Evolutionary conservation across 164 flowering plant genomes (phyloP).

Genomic region (Pachysandra terminalis): DNA sequence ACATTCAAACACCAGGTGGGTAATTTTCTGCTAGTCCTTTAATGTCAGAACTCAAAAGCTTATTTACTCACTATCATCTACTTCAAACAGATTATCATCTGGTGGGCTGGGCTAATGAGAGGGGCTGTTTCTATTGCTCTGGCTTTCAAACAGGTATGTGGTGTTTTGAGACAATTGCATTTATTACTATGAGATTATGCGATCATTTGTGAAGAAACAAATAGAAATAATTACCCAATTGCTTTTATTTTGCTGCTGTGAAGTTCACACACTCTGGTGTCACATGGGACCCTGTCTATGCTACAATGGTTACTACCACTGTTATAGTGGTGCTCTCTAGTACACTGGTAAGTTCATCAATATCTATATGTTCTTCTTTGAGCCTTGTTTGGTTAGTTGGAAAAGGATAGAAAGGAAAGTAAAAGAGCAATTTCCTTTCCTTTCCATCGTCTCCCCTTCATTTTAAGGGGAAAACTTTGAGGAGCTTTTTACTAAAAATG

Average conservation of each 20-base stretch:
- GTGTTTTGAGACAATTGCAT: not conserved
- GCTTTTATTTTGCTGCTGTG: slow-evolving; percentile 7
- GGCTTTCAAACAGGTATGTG: slow-evolving; percentile 74
- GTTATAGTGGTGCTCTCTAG: slow-evolving; percentile 73
- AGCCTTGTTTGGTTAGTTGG: too few relatives aligned
- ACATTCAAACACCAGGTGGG: slow-evolving; percentile 68
- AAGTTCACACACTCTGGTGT: slow-evolving; percentile 81
- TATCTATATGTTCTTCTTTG: not conserved
- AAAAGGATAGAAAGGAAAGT: too few relatives aligned
- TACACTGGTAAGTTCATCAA: slow-evolving; percentile 50
- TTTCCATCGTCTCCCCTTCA: too few relatives aligned
- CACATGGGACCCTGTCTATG: slow-evolving; percentile 53
- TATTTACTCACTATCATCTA: not conserved
- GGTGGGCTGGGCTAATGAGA: slow-evolving; percentile 99
- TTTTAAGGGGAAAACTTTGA: too few relatives aligned
- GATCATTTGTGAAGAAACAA: too few relatives aligned
- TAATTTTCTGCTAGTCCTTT: not conserved
- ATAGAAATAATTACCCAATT: too few relatives aligned
- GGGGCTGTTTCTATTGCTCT: slow-evolving; percentile 96
- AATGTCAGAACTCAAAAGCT: not conserved
- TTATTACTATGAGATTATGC: not conserved
- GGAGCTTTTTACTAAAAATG: too few relatives aligned
- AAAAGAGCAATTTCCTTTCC: too few relatives aligned
- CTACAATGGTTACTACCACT: slow-evolving; percentile 72
- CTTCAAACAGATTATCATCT: slow-evolving; percentile 51